These are phyloP conservation scores for Fusarium foetens DNA, from an alignment of 2,329 filamentous ascomycete genomes.

Conservation along the genomic window DNA sequence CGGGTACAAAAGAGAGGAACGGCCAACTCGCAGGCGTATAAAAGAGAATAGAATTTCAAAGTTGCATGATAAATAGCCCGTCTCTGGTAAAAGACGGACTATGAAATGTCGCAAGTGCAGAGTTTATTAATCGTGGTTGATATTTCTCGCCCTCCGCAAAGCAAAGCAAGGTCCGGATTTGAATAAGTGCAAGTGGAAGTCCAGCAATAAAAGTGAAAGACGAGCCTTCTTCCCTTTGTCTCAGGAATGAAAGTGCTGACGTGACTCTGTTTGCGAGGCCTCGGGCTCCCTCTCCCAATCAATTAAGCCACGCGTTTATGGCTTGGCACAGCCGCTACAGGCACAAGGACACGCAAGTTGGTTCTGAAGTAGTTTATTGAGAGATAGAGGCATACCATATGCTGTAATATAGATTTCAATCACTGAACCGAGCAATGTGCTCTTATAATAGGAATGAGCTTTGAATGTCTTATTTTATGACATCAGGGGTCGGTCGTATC, in stretches of 20 bases:
- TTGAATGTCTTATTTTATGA: constrained; percentile 4
- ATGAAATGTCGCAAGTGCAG: constrained; percentile 2
- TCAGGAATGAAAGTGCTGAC: constrained; percentile 39
- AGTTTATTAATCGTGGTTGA: constrained; percentile 9
- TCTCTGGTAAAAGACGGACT: constrained; percentile 4
- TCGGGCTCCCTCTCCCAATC: constrained; percentile 33
- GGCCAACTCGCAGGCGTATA: constrained; percentile 23
- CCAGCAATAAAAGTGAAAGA: background rate
- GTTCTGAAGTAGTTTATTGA: background rate
- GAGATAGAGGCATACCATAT: background rate
- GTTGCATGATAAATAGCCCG: constrained; percentile 32
- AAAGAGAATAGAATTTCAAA: constrained; percentile 15
- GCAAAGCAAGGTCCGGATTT: constrained; percentile 23
- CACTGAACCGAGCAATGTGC: background rate
- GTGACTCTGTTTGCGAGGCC: constrained; percentile 24
- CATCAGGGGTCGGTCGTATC: constrained; percentile 11
- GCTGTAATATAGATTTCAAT: background rate
- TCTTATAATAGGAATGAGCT: too few species aligned
- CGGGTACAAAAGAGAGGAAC: constrained; percentile 29
- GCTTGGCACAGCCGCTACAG: constrained; percentile 37
- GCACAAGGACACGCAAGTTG: constrained; percentile 9
- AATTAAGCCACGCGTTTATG: constrained; percentile 33
- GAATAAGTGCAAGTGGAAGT: constrained; percentile 22
- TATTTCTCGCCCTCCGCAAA: constrained; percentile 7
- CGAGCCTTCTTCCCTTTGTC: constrained; percentile 29